These are phyloP conservation scores for Malassezia brasiliensis DNA, from an alignment of 1,284 basidiomycete species.

Conservation along the genomic window DNA sequence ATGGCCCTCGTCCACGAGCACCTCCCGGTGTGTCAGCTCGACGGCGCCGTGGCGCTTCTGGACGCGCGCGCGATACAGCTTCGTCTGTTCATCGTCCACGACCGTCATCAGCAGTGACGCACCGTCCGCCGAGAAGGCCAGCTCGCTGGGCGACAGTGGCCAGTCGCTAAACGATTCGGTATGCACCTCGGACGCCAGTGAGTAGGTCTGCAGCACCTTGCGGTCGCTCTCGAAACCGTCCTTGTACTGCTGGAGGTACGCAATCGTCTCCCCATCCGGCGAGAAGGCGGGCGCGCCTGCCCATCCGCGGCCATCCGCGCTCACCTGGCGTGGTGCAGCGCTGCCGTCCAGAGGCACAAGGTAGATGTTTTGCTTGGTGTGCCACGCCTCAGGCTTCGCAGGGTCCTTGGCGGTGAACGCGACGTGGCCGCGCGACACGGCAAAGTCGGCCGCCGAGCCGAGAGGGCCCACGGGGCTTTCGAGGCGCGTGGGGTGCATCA, in stretches of 20 bases:
- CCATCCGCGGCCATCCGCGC: slow-evolving; percentile 22
- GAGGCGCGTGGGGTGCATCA: slow-evolving; percentile 21
- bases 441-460: slow-evolving; percentile 25
- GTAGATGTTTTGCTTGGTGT: slow-evolving; percentile 28
- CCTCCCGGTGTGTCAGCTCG: not conserved
- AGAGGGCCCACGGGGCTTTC: slow-evolving; percentile 29
- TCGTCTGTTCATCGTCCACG: slow-evolving; percentile 20
- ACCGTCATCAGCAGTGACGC: slow-evolving; percentile 10
- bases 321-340: slow-evolving; percentile 7
- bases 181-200: slow-evolving; percentile 9
- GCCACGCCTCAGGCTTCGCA: slow-evolving; percentile 22
- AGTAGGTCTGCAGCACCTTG: slow-evolving; percentile 20
- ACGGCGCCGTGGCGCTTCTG: not conserved
- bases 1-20: slow-evolving; percentile 8
- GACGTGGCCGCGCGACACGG: slow-evolving; percentile 15
- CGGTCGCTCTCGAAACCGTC: slow-evolving; percentile 36
- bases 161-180: slow-evolving; percentile 18
- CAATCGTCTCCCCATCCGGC: slow-evolving; percentile 22
- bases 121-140: slow-evolving; percentile 19
- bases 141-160: slow-evolving; percentile 23
- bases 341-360: slow-evolving; percentile 18
- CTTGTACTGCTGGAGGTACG: slow-evolving; percentile 33
- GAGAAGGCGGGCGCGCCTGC: slow-evolving; percentile 20
- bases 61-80: slow-evolving; percentile 14
- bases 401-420: slow-evolving; percentile 32